These are phyloP conservation scores for Ganoderma resinaceum DNA, from an alignment of 1,284 basidiomycete species.

Conservation along the genomic window DNA sequence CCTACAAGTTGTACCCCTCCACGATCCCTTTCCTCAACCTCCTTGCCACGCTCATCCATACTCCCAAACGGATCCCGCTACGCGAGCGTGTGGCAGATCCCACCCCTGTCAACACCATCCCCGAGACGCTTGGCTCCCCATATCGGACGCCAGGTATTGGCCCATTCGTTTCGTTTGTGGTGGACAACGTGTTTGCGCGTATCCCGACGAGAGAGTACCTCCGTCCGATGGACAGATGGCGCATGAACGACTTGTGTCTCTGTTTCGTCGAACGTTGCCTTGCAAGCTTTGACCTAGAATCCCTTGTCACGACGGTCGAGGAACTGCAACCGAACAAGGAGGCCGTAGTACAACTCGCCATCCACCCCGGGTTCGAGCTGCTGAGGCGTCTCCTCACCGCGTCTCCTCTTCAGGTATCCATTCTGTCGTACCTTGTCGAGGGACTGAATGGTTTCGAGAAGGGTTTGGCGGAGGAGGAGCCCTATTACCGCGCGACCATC, in stretches of 20 bases:
- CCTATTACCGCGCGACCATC: slow-evolving; percentile 78
- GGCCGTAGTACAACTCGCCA: slow-evolving; percentile 57
- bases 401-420: slow-evolving; percentile 71
- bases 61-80: slow-evolving; percentile 70
- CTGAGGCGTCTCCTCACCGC: slow-evolving; percentile 83
- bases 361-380: slow-evolving; percentile 91
- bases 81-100: slow-evolving; percentile 64
- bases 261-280: slow-evolving; percentile 88
- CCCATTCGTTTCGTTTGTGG: slow-evolving; percentile 84
- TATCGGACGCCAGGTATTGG: slow-evolving; percentile 79
- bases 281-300: slow-evolving; percentile 82
- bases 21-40: slow-evolving; percentile 90
- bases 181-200: slow-evolving; percentile 87
- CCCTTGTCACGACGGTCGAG: slow-evolving; percentile 59
- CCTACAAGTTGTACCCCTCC: slow-evolving; percentile 81
- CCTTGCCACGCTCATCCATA: slow-evolving; percentile 82
- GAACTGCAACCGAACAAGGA: slow-evolving; percentile 59
- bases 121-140: slow-evolving; percentile 77
- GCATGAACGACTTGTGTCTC: slow-evolving; percentile 85
- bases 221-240: slow-evolving; percentile 83
- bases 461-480: slow-evolving; percentile 70
- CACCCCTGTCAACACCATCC: slow-evolving; percentile 76
- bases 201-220: slow-evolving; percentile 79
- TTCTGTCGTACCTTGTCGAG: slow-evolving; percentile 81
- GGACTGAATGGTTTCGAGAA: slow-evolving; percentile 82